A percentile compares a stretch with the other conserved stretches of the same genome.
Conservation (phyloP, 228 moss, liverwort and hornwort genomes). For the Sphagnum fallax region DNA sequence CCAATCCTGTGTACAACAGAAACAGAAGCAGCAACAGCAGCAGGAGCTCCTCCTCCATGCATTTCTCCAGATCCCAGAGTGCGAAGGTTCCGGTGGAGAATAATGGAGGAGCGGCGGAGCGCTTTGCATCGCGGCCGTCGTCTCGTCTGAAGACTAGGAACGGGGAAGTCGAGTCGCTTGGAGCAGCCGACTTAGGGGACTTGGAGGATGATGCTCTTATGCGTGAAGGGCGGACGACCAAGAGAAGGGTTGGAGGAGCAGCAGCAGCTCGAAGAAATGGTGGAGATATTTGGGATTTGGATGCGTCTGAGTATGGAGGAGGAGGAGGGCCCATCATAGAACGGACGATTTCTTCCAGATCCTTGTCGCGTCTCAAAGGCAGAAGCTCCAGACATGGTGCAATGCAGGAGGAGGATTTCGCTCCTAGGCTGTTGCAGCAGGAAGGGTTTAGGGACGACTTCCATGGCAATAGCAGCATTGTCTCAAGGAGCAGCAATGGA, state of each 20-base stretch:
- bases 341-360: constrained; percentile 19
- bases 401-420: constrained; percentile 12
- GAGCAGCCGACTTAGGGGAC: constrained; percentile 40
- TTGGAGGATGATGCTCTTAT: constrained; percentile 25
- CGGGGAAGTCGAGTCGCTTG: constrained; percentile 22
- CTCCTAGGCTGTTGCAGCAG: constrained; percentile 12
- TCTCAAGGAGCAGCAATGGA: constrained; percentile 7
- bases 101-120: constrained; percentile 36
- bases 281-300: constrained; percentile 28
- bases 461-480: constrained; percentile 9
- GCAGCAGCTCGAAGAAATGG: constrained; percentile 32
- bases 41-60: no score
- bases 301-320: constrained; percentile 22
- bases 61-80: constrained; percentile 36
- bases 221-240: no score
- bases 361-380: constrained; percentile 28
- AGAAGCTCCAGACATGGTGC: constrained; percentile 6
- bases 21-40: no score
- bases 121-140: constrained; percentile 25
- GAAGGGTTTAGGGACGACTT: constrained; percentile 10
- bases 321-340: constrained; percentile 28
- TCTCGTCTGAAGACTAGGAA: constrained; percentile 33
- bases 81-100: constrained; percentile 30
- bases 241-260: constrained; percentile 6
- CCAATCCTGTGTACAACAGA: no score